phyloP scores from a whole-genome alignment of 345 rosid species.

The Lepidium sativum region DNA sequence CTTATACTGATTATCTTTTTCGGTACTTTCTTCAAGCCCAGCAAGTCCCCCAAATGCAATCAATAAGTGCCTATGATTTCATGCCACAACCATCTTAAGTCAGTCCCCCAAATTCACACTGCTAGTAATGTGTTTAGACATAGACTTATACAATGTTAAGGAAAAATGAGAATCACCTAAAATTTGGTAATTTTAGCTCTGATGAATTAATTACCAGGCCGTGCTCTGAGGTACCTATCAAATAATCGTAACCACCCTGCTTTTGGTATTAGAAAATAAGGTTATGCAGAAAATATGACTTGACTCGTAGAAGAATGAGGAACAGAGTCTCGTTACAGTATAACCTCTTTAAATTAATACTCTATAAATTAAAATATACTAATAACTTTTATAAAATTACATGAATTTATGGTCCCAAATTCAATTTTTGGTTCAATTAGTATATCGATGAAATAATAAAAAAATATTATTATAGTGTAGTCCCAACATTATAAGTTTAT shows the following conservation, averaged over 20 bases:
- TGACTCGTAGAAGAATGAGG: neutral
- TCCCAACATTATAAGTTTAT: too few species aligned
- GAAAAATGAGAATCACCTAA: conserved; percentile 40
- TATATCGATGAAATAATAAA: too few species aligned
- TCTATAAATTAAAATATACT: too few species aligned
- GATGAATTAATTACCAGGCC: conserved; percentile 62
- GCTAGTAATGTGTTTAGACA: neutral
- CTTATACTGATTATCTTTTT: conserved; percentile 62
- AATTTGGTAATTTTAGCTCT: conserved; percentile 55
- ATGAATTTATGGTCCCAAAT: too few species aligned
- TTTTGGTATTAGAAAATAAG: conserved; percentile 15
- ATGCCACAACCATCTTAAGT: conserved; percentile 13
- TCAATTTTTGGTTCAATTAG: too few species aligned
- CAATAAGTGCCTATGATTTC: conserved; percentile 55
- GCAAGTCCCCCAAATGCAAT: conserved; percentile 97
- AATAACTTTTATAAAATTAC: too few species aligned
- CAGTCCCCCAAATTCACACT: neutral
- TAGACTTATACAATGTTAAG: neutral
- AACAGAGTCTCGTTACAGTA: neutral
- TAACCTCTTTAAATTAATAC: too few species aligned
- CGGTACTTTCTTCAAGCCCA: conserved; percentile 78
- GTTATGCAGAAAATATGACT: neutral
- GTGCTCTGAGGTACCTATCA: conserved; percentile 96
- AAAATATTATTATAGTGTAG: too few species aligned
- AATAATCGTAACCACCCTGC: conserved; percentile 88